Conservation (phyloP, 2,329 filamentous ascomycete species). For the Didymella pinodella region DNA sequence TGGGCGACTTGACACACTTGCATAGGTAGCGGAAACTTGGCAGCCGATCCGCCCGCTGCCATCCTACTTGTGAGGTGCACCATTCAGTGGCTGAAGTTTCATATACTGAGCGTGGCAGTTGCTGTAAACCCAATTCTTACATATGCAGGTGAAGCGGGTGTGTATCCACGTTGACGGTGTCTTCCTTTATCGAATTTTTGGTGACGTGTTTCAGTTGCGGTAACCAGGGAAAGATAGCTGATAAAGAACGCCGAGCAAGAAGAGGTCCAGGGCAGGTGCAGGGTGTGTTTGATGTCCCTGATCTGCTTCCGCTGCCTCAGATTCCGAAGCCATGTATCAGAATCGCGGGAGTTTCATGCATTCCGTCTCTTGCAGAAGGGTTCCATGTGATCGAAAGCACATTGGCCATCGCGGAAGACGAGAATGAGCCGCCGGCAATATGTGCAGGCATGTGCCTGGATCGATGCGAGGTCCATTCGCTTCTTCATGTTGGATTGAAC, state of each 20-base stretch:
- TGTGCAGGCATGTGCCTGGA: constrained; percentile 14
- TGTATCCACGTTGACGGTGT: neutral
- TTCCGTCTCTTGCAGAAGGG: constrained; percentile 36
- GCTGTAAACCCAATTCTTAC: constrained; percentile 6
- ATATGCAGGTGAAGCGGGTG: constrained; percentile 14
- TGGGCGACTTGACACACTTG: constrained; percentile 25
- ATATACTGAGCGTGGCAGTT: constrained; percentile 1
- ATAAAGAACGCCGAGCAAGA: constrained; percentile 8
- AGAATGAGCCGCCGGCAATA: constrained; percentile 30
- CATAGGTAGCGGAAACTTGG: constrained; percentile 6
- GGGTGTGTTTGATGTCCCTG: constrained; percentile 40
- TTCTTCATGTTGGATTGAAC: constrained; percentile 3
- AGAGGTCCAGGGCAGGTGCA: constrained; percentile 18
- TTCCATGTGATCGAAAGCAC: constrained; percentile 23
- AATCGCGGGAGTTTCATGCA: constrained; percentile 47
- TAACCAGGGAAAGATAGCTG: neutral
- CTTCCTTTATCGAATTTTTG: constrained; percentile 2
- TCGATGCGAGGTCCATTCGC: neutral
- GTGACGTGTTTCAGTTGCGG: constrained; percentile 10
- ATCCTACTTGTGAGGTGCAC: neutral
- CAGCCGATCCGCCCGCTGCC: constrained; percentile 28
- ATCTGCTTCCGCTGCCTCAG: constrained; percentile 48
- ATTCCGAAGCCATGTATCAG: constrained; percentile 45
- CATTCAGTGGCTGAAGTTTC: constrained; percentile 1
- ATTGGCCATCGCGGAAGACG: constrained; percentile 23